Percentiles rank a stretch among this genome's conserved stretches.
Evolutionary conservation across 805 yeast species (phyloP).

Genomic region (Hagleromyces aurorensis): DNA sequence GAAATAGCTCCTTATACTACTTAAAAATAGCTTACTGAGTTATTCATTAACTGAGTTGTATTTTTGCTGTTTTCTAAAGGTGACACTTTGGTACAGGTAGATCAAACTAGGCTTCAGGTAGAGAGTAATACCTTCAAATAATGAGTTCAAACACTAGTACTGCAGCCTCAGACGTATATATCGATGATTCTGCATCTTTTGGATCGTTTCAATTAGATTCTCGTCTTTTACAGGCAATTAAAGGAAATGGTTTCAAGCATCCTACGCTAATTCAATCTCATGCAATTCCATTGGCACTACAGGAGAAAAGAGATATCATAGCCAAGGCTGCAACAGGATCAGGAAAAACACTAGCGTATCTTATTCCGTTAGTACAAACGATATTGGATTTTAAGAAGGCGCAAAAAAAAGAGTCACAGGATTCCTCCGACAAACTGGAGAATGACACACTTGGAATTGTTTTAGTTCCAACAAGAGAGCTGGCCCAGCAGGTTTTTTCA

Average conservation of each 20-base stretch:
- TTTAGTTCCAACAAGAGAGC: slow-evolving; percentile 88
- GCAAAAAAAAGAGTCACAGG: slow-evolving; percentile 14
- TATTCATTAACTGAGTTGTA: no score
- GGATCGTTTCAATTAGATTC: slow-evolving; percentile 75
- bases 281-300: slow-evolving; percentile 86
- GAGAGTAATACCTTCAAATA: neutral
- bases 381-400: slow-evolving; percentile 42
- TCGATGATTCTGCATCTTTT: slow-evolving; percentile 65
- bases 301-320: slow-evolving; percentile 83
- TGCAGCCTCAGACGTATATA: slow-evolving; percentile 52
- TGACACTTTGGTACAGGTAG: no score
- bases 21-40: no score
- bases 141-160: slow-evolving; percentile 30
- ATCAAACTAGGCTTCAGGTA: no score
- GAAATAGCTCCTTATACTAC: no score
- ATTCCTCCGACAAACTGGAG: slow-evolving; percentile 14
- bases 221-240: slow-evolving; percentile 75
- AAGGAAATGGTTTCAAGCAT: slow-evolving; percentile 66
- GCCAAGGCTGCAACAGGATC: slow-evolving; percentile 95
- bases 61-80: no score
- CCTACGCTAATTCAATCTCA: slow-evolving; percentile 89
- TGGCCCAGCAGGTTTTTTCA: slow-evolving; percentile 74
- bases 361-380: slow-evolving; percentile 77
- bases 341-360: slow-evolving; percentile 89
- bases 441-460: slow-evolving; percentile 49